Evolutionary conservation across 352 stramenopile species (phyloP), one percentile per base, ranked within the genome.

Genomic region (Nothophytophthora sp.): DNA sequence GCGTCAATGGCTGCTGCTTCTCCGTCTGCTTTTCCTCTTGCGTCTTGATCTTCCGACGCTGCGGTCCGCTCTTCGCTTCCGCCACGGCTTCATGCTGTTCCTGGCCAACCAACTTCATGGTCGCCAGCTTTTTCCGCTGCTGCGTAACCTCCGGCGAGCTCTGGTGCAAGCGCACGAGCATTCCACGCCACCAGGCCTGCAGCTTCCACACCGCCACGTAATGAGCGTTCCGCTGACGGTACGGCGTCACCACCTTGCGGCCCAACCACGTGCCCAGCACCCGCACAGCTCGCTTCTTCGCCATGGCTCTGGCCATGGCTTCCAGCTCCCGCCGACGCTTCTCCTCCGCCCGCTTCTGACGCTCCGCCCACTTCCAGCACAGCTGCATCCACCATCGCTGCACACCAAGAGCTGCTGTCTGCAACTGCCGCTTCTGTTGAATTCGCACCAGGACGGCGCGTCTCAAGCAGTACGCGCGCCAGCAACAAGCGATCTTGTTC

Each of bases 121-220:
- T 58, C 16, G 63, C 63, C 1, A 90, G 44, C 33, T 84, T 87
- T 47, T 84, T 80, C 28, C 77, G 75, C 24, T 87, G 73, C 27
- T 47, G 51, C 4, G 59, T 84, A 7, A 87, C 54, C 8, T 73
- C 59, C 1, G 59, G 46, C 5, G 48, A 67, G 19, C 64, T 69
- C 16, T 78, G 54, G 27, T 77, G 61, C 28, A 88, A 62, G 10
- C 83, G 81, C 15, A 92, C 75, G 3, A 76, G 34, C 40, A 68
- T 75, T 11, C 83, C 83, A 32, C 83, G 74, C 76, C 81, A 94
- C 81, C 78, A 92, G 0, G 76, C 62, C 44, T 94, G 83, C 0
- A 94, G 22, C 12, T 59, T 67, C 4, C 56, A 38, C 15, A 85
- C 61, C 16, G 47, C 50, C 2, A 55, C 36, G 6, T 61, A 41